A percentile compares a stretch with the other conserved stretches of the same genome.
phyloP scores from a whole-genome alignment of 148 eudicot genomes.

The Silene latifolia region DNA sequence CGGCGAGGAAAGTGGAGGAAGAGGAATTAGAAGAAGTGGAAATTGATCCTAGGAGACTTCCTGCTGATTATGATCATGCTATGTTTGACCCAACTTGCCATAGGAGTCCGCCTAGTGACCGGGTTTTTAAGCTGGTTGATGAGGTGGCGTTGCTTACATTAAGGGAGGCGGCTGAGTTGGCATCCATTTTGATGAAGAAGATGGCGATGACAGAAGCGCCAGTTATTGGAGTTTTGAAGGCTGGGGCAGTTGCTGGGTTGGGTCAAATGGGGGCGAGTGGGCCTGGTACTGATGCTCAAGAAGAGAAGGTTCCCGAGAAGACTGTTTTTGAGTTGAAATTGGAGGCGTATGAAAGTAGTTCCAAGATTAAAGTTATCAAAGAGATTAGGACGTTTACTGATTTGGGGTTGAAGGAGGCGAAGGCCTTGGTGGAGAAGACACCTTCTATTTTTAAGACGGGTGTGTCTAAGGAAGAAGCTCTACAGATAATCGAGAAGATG shows the following conservation, averaged over 20 bases:
- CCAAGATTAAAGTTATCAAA: slow-evolving; percentile 85
- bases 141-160: slow-evolving; percentile 71
- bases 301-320: slow-evolving; percentile 68
- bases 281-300: slow-evolving; percentile 40
- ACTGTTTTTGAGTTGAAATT: slow-evolving; percentile 82
- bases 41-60: slow-evolving; percentile 79
- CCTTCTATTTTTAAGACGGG: slow-evolving; percentile 73
- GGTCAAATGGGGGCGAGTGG: slow-evolving; percentile 42
- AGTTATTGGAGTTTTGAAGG: slow-evolving; percentile 69
- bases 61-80: slow-evolving; percentile 81
- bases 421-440: slow-evolving; percentile 87
- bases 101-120: slow-evolving; percentile 73
- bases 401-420: slow-evolving; percentile 91
- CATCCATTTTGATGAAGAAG: slow-evolving; percentile 65
- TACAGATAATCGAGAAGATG: slow-evolving; percentile 78
- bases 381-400: slow-evolving; percentile 76
- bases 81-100: slow-evolving; percentile 77
- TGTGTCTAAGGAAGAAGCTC: slow-evolving; percentile 81
- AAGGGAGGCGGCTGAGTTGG: slow-evolving; percentile 55
- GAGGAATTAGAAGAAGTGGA: slow-evolving; percentile 59
- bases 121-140: slow-evolving; percentile 84
- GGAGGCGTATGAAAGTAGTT: slow-evolving; percentile 74
- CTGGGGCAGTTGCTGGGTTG: slow-evolving; percentile 65
- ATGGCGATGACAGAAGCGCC: slow-evolving; percentile 71
- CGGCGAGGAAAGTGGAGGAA: slow-evolving; percentile 52